Base-by-base conservation (phyloP, 2,329 filamentous ascomycete species). In the Trichoderma asperellum region DNA sequence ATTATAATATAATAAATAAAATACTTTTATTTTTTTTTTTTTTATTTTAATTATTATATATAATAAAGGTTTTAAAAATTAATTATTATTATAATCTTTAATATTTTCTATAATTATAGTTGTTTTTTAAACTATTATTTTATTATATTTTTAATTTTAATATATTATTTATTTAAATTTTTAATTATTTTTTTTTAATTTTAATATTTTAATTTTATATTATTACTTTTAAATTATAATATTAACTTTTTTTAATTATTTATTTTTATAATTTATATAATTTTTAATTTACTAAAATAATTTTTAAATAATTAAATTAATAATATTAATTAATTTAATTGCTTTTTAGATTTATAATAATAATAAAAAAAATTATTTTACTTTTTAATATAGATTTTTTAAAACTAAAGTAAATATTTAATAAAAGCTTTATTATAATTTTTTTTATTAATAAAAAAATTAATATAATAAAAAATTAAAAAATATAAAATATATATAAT, bases 91-190 rank as follows among this genome's bases (percentile, higher is more conserved):
- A 18, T 47, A 6, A 6, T 18, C 18, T n/a, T 47, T 18, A 5
- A 47, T 18, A 18, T 47, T 47, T 16, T 18, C 18, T 47, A 18
- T 16, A 21, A 5, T 49, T 53, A 5, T 53, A 64, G 21, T 53
- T 65, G 32, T 1, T 55, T 12, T 18, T 27, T 21, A 12, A 65
- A 18, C 3, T 16, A 14, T 65, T 24, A 58, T 10, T 59, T 35
- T 43, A 67, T 67, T 29, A 67, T 49, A 35, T 67, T 21, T 49
- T 49, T 32, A 24, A 67, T 67, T 34, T 5, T 24, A 24, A 58
- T 67, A 34, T 58, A 67, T 12, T 14, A 18, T 8, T 11, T 67
- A 35, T 67, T 67, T 21, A 27, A 27, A 21, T 67, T 58, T 58
- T 67, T 24, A 14, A 58, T 8, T 67, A 2, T 55, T 49, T 57